Percentiles rank a stretch among this genome's conserved stretches.
phyloP scores from a whole-genome alignment of 306 rosid species.

The Vigna trinervia region DNA sequence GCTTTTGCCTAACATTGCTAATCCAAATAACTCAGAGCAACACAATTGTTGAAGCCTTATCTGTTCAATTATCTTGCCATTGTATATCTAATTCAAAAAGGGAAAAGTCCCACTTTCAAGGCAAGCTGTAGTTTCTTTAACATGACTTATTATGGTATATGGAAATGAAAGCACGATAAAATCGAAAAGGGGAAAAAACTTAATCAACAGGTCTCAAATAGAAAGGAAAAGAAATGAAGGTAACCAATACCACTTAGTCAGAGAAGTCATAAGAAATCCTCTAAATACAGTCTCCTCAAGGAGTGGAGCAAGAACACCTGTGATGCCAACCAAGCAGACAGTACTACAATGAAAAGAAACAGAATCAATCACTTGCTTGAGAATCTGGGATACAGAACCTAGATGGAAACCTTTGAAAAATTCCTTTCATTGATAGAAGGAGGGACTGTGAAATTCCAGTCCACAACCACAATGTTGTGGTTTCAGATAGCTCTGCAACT shows the following conservation, averaged over 20 bases:
- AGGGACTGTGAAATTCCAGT: conserved; percentile 22
- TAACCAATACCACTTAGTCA: conserved; percentile 82
- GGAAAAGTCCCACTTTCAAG: neutral
- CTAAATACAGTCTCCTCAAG: conserved; percentile 95
- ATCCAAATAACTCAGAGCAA: conserved; percentile 5
- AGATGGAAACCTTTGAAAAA: conserved; percentile 9
- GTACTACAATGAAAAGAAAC: conserved; percentile 70
- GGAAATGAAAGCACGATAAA: neutral
- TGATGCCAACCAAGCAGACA: conserved; percentile 86
- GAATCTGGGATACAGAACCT: conserved; percentile 25
- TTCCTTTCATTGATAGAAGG: neutral
- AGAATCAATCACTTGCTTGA: conserved; percentile 12
- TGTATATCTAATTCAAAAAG: conserved; percentile 7
- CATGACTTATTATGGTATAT: conserved; percentile 26
- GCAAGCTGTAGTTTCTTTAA: conserved; percentile 11
- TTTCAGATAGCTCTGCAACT: conserved; percentile 13
- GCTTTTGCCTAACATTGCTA: neutral
- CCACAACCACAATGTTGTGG: neutral
- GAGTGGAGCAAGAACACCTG: conserved; percentile 92
- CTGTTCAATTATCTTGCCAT: too few species aligned
- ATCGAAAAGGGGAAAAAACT: neutral
- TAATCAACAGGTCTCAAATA: neutral
- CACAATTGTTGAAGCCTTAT: too few species aligned
- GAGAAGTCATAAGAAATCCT: conserved; percentile 87
- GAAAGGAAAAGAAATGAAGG: conserved; percentile 28